Evolutionary conservation across 2,329 filamentous ascomycete genomes (phyloP).

Genomic region (Aspergillaceae sp.): DNA sequence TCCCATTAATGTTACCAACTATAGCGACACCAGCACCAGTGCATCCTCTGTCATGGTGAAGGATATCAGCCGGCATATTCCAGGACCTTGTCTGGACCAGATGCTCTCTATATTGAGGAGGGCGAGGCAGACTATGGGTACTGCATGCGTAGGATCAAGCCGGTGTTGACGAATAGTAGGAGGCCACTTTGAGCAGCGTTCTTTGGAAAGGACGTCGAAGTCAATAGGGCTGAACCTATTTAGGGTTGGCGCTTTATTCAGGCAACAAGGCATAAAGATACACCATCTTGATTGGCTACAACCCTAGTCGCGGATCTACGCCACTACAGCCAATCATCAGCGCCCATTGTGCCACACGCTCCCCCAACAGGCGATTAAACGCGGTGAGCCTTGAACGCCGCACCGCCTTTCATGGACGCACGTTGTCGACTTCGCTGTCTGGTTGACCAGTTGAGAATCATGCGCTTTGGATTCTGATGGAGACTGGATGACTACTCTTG

Average conservation of each 20-base stretch:
- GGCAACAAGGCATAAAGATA: neutral
- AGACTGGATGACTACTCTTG: constrained; percentile 9
- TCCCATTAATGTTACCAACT: too few species aligned
- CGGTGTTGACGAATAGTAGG: too few species aligned
- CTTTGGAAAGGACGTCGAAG: too few species aligned
- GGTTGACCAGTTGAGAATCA: constrained; percentile 7
- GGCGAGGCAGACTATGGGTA: too few species aligned
- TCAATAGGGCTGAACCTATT: too few species aligned
- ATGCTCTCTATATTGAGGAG: too few species aligned
- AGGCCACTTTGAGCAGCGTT: too few species aligned
- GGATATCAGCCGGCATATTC: too few species aligned
- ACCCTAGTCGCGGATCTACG: neutral
- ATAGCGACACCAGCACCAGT: too few species aligned
- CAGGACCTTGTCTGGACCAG: too few species aligned
- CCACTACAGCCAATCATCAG: neutral
- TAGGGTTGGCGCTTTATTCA: neutral
- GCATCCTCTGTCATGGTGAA: too few species aligned
- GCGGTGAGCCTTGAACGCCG: neutral
- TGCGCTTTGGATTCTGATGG: constrained; percentile 11
- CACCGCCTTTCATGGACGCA: constrained; percentile 1
- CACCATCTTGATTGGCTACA: neutral
- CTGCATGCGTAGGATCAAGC: too few species aligned
- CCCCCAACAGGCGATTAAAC: neutral
- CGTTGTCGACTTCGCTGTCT: constrained; percentile 3
- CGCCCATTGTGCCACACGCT: neutral